Percentiles rank a stretch among this genome's conserved stretches.
Conservation (phyloP, 2,329 filamentous ascomycete species). For the Aspergillus sp. region DNA sequence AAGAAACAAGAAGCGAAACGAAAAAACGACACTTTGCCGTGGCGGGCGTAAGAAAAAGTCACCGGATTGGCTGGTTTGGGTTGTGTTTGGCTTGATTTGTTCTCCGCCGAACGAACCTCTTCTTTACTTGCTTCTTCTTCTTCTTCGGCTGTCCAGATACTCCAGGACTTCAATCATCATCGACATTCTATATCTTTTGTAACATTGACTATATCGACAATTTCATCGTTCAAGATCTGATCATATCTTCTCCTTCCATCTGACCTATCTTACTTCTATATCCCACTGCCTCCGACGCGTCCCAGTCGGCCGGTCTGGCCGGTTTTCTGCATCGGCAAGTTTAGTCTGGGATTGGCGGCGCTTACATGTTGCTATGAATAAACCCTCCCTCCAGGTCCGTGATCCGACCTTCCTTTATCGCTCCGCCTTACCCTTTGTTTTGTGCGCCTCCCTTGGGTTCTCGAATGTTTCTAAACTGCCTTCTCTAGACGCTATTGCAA, state of each 20-base stretch:
- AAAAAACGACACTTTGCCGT: constrained; percentile 26
- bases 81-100: too few relatives aligned
- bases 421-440: constrained; percentile 6
- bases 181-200: too few relatives aligned
- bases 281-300: neutral
- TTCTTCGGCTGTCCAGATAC: neutral
- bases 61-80: constrained; percentile 15
- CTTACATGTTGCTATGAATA: constrained; percentile 12
- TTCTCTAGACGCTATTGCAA: neutral
- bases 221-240: neutral
- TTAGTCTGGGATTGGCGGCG: constrained; percentile 10
- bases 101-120: neutral
- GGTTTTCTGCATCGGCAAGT: constrained; percentile 4
- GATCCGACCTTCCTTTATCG: neutral
- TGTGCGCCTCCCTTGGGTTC: neutral
- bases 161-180: too few relatives aligned
- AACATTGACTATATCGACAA: too few relatives aligned
- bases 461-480: constrained; percentile 1
- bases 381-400: neutral
- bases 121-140: neutral
- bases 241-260: neutral
- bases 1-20: constrained; percentile 16
- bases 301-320: constrained; percentile 1
- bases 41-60: constrained; percentile 14
- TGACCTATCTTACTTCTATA: neutral